Conservation (phyloP, 768 basidiomycete genomes). For the Suillus subaureus region DNA sequence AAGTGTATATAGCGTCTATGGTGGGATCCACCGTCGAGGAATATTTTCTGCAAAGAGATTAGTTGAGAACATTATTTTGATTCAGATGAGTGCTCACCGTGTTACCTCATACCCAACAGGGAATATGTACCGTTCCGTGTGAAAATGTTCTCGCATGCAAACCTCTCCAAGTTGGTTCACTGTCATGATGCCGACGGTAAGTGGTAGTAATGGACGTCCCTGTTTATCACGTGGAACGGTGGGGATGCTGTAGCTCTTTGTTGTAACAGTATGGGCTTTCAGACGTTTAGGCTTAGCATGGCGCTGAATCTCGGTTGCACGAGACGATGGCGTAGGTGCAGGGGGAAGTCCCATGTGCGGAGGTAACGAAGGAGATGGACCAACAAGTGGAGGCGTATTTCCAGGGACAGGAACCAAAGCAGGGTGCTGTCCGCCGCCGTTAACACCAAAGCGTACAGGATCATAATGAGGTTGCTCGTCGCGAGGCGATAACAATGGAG, state of each 20-base stretch:
- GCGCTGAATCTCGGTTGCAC: slow-evolving; percentile 35
- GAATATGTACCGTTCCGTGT: slow-evolving; percentile 87
- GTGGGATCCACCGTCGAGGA: slow-evolving; percentile 72
- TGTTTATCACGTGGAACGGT: slow-evolving; percentile 75
- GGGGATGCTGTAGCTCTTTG: slow-evolving; percentile 76
- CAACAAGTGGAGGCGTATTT: slow-evolving; percentile 25
- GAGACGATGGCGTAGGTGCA: slow-evolving; percentile 21
- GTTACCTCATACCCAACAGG: slow-evolving; percentile 86
- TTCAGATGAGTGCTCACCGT: slow-evolving; percentile 46
- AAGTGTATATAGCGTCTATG: slow-evolving; percentile 73
- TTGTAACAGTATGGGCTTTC: slow-evolving; percentile 80
- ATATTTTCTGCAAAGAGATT: slow-evolving; percentile 57
- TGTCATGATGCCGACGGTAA: slow-evolving; percentile 88
- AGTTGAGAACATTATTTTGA: slow-evolving; percentile 4
- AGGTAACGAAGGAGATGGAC: slow-evolving; percentile 22
- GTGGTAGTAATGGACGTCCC: slow-evolving; percentile 70
- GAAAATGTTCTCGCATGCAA: slow-evolving; percentile 82
- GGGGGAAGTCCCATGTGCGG: slow-evolving; percentile 16
- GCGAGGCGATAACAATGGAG: slow-evolving; percentile 37
- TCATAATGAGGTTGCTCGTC: slow-evolving; percentile 33
- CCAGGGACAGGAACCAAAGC: slow-evolving; percentile 18
- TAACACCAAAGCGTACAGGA: slow-evolving; percentile 24
- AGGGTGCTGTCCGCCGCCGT: slow-evolving; percentile 22
- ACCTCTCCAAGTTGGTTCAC: slow-evolving; percentile 74
- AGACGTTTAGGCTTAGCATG: slow-evolving; percentile 73